Conservation (phyloP, 1,284 basidiomycete species). For the Inonotus obliquus region DNA sequence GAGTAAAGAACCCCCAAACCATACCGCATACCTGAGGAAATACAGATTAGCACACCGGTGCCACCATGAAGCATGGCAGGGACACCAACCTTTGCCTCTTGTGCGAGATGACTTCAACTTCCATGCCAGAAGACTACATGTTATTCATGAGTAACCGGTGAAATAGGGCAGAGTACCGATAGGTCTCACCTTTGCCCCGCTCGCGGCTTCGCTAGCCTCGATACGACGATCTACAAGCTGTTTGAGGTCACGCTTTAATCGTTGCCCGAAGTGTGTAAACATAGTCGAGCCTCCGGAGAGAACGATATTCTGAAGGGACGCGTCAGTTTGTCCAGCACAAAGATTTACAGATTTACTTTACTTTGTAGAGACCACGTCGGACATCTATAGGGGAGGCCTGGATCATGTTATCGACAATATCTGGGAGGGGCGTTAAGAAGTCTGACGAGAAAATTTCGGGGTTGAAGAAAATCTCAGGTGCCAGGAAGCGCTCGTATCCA, state of each 20-base stretch:
- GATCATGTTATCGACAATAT: conserved; percentile 96
- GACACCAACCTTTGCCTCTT: conserved; percentile 83
- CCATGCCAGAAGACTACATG: conserved; percentile 82
- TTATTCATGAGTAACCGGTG: conserved; percentile 14
- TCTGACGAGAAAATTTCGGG: conserved; percentile 98
- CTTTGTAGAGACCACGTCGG: conserved; percentile 91
- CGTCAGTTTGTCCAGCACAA: neutral
- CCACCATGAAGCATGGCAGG: neutral
- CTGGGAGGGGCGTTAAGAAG: conserved; percentile 94
- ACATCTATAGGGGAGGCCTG: conserved; percentile 96
- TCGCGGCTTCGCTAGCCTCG: conserved; percentile 70
- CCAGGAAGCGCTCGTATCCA: conserved; percentile 98
- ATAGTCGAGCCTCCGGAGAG: conserved; percentile 94
- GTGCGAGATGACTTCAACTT: conserved; percentile 97
- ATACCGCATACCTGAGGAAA: conserved; percentile 79
- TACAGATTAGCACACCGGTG: neutral
- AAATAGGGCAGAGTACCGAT: neutral
- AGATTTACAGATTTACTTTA: conserved; percentile 25
- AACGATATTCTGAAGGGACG: conserved; percentile 76
- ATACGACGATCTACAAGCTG: conserved; percentile 90
- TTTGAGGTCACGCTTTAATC: conserved; percentile 93
- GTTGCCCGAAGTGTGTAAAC: conserved; percentile 96
- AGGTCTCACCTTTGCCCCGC: conserved; percentile 56
- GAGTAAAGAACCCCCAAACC: conserved; percentile 95
- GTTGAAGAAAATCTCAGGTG: conserved; percentile 99